A percentile compares a stretch with the other conserved stretches of the same genome.
These are phyloP conservation scores for Fusarium mundagurra DNA, from an alignment of 2,329 filamentous ascomycete species.

Conservation along the genomic window DNA sequence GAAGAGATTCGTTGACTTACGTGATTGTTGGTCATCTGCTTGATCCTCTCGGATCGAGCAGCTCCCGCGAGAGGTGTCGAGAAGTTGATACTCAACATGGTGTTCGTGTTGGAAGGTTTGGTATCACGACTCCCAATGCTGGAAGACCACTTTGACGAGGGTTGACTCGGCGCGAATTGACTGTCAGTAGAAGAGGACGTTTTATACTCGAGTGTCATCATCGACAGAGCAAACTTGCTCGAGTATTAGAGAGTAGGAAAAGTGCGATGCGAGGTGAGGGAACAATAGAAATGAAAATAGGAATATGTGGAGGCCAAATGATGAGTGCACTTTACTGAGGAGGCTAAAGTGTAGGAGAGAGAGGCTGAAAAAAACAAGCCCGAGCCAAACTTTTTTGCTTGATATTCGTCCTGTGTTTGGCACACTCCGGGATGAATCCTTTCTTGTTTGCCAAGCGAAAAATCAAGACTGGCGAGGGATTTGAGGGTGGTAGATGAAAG, in stretches of 20 bases:
- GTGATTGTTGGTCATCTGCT: slow-evolving; percentile 53
- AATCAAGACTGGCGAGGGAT: neutral
- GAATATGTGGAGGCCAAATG: neutral
- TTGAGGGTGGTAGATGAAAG: neutral
- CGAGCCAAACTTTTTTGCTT: slow-evolving; percentile 1
- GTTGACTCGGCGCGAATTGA: slow-evolving; percentile 11
- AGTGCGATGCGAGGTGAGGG: neutral
- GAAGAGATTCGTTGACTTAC: slow-evolving; percentile 40
- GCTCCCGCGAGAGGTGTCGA: slow-evolving; percentile 51
- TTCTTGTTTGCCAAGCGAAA: slow-evolving; percentile 23
- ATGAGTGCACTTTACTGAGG: neutral
- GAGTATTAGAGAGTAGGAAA: neutral
- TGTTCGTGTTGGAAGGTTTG: slow-evolving; percentile 26
- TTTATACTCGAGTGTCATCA: slow-evolving; percentile 21
- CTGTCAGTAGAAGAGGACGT: slow-evolving; percentile 10
- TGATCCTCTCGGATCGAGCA: slow-evolving; percentile 49
- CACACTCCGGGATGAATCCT: neutral
- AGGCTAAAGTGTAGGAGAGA: slow-evolving; percentile 14
- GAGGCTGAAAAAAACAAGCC: slow-evolving; percentile 5
- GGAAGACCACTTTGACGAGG: slow-evolving; percentile 30
- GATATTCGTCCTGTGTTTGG: slow-evolving; percentile 2
- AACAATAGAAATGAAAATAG: neutral
- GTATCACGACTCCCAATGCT: slow-evolving; percentile 24
- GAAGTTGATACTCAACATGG: slow-evolving; percentile 53
- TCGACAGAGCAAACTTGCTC: neutral